phyloP scores from a whole-genome alignment of 2,329 filamentous ascomycete species.

The Diaporthe australafricana region DNA sequence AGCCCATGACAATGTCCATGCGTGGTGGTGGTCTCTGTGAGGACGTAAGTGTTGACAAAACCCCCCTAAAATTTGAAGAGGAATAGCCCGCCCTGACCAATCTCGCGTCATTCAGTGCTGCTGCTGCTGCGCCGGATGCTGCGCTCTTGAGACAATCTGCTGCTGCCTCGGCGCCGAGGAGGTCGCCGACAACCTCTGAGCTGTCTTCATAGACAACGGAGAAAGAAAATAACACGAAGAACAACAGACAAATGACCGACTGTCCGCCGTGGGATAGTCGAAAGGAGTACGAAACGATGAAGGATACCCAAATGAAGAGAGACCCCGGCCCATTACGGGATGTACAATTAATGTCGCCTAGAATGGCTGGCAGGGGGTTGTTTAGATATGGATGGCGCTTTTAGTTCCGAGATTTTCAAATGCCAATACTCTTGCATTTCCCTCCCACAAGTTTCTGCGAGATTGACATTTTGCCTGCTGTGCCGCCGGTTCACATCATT shows the following conservation, averaged over 20 bases:
- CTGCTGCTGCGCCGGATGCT: slow-evolving; percentile 29
- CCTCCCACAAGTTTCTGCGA: neutral
- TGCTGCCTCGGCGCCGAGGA: slow-evolving; percentile 42
- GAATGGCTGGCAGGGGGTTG: slow-evolving; percentile 35
- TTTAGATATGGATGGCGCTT: slow-evolving; percentile 9
- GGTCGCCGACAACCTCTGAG: slow-evolving; percentile 40
- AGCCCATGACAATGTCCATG: slow-evolving; percentile 42
- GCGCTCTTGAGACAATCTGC: slow-evolving; percentile 38
- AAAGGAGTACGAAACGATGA: neutral
- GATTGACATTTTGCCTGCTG: neutral
- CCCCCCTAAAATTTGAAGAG: too few species aligned
- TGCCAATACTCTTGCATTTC: neutral
- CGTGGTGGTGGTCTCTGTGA: slow-evolving; percentile 42
- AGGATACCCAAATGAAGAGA: slow-evolving; percentile 18
- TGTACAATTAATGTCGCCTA: neutral
- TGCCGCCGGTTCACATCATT: neutral
- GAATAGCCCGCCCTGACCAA: too few species aligned
- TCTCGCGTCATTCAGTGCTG: too few species aligned
- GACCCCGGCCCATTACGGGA: neutral
- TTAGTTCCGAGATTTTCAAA: neutral
- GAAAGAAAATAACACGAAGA: neutral
- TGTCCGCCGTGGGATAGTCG: neutral
- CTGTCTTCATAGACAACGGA: neutral
- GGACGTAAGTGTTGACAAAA: slow-evolving; percentile 29
- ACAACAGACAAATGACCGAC: neutral